phyloP scores from a whole-genome alignment of 2,329 filamentous ascomycete species.

The Phialemoniopsis sp. region DNA sequence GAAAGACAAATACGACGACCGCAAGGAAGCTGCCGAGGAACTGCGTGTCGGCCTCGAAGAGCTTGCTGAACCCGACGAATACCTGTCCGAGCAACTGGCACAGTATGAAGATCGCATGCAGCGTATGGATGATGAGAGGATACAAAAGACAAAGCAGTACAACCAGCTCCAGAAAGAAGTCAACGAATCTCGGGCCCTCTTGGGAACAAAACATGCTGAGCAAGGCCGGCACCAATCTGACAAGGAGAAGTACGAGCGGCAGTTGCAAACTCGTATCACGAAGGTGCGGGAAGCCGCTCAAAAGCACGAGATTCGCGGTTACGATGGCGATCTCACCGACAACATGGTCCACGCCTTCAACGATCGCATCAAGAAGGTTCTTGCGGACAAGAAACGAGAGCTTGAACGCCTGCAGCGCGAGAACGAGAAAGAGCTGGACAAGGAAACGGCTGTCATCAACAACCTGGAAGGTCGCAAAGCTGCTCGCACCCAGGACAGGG shows the following conservation, averaged over 20 bases:
- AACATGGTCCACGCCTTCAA: conserved; percentile 72
- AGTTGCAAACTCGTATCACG: conserved; percentile 65
- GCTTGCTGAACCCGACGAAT: conserved; percentile 72
- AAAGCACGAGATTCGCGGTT: conserved; percentile 77
- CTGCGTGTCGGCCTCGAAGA: conserved; percentile 71
- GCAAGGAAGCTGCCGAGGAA: conserved; percentile 66
- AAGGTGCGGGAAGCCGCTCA: conserved; percentile 77
- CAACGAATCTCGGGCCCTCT: conserved; percentile 34
- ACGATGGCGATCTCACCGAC: conserved; percentile 74
- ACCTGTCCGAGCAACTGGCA: conserved; percentile 66
- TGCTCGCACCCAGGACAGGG: conserved; percentile 68
- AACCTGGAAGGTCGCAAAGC: conserved; percentile 72
- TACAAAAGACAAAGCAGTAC: conserved; percentile 61
- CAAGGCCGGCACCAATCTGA: conserved; percentile 79
- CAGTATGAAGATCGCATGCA: conserved; percentile 75
- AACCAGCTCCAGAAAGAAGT: conserved; percentile 54
- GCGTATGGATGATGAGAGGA: conserved; percentile 59
- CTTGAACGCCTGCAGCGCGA: conserved; percentile 72
- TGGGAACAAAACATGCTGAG: conserved; percentile 55
- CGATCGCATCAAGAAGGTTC: conserved; percentile 68
- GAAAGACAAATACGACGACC: conserved; percentile 66
- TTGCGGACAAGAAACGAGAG: conserved; percentile 73
- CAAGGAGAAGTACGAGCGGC: conserved; percentile 80
- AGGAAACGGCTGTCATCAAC: conserved; percentile 68
- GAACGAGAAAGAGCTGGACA: conserved; percentile 68